Evolutionary conservation across 2,329 filamentous ascomycete species (phyloP).

Genomic region (Diaporthe sp.): DNA sequence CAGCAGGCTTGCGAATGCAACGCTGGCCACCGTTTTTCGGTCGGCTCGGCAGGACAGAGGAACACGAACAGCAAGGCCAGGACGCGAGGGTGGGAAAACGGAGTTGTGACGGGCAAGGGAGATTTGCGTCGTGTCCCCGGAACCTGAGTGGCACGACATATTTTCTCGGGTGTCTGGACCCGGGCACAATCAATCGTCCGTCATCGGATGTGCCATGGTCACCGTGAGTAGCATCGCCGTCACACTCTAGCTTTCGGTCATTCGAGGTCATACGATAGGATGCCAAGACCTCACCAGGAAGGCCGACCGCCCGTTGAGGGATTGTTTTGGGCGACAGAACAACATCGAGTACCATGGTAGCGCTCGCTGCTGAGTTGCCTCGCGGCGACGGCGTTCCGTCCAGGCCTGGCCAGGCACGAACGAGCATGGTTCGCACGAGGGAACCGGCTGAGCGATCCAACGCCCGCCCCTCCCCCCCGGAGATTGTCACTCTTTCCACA

Average conservation of each 20-base stretch:
- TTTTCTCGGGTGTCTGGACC: neutral
- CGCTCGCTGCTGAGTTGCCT: neutral
- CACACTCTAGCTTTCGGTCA: conserved; percentile 1
- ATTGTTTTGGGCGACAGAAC: neutral
- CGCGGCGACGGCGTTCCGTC: neutral
- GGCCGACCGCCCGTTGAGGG: neutral
- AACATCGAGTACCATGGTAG: neutral
- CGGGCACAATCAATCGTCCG: neutral
- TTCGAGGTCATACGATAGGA: neutral
- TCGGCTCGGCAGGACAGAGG: neutral
- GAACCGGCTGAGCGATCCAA: neutral
- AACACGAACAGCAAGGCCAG: neutral
- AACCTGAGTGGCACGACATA: neutral
- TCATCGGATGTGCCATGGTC: conserved; percentile 1
- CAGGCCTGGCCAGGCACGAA: neutral
- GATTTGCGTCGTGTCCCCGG: neutral
- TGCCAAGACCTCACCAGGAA: neutral
- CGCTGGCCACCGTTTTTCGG: conserved; percentile 21
- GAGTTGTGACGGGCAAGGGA: neutral
- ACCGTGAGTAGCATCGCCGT: conserved; percentile 2
- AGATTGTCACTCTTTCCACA: conserved; percentile 15
- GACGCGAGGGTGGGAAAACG: neutral
- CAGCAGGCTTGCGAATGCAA: conserved; percentile 1
- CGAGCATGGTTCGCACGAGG: neutral
- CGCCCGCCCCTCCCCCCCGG: neutral